A percentile compares a stretch with the other conserved stretches of the same genome.
These are phyloP conservation scores for Excoecaria agallocha DNA, from an alignment of 345 rosid genomes.

Conservation along the genomic window DNA sequence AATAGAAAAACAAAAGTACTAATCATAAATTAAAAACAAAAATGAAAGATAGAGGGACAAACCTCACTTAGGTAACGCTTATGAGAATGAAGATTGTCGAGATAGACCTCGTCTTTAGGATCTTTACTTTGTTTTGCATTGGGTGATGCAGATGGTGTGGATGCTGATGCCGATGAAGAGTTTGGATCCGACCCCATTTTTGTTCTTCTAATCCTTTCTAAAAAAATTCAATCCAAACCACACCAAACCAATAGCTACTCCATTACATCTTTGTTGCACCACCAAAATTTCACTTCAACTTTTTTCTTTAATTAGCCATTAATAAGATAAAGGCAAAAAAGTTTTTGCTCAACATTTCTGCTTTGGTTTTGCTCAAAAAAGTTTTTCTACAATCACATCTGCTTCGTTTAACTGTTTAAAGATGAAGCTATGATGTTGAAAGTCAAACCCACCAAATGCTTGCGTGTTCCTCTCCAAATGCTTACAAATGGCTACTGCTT, in stretches of 20 bases:
- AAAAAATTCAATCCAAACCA: background rate
- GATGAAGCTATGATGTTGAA: too few relatives aligned
- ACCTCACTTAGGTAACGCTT: conserved; percentile 98
- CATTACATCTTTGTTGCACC: too few relatives aligned
- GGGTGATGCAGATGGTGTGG: conserved; percentile 45
- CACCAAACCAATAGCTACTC: too few relatives aligned
- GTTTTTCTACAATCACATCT: too few relatives aligned
- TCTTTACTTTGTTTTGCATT: conserved; percentile 77
- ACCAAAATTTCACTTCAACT: too few relatives aligned
- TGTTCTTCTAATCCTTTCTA: background rate
- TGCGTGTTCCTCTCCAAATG: conserved; percentile 96
- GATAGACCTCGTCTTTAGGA: conserved; percentile 87
- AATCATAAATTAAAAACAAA: too few relatives aligned
- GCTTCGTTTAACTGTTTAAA: too few relatives aligned
- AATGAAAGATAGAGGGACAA: background rate
- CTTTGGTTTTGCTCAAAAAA: too few relatives aligned
- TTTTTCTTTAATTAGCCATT: too few relatives aligned
- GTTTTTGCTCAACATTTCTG: too few relatives aligned
- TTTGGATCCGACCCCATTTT: conserved; percentile 37
- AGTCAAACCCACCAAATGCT: conserved; percentile 84
- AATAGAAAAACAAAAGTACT: too few relatives aligned
- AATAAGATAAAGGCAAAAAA: too few relatives aligned
- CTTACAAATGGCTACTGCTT: conserved; percentile 84
- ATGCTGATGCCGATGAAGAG: conserved; percentile 33
- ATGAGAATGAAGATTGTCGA: conserved; percentile 89